Base-by-base conservation (phyloP, 2,329 filamentous ascomycete species). In the Colletotrichum eremochloae region DNA sequence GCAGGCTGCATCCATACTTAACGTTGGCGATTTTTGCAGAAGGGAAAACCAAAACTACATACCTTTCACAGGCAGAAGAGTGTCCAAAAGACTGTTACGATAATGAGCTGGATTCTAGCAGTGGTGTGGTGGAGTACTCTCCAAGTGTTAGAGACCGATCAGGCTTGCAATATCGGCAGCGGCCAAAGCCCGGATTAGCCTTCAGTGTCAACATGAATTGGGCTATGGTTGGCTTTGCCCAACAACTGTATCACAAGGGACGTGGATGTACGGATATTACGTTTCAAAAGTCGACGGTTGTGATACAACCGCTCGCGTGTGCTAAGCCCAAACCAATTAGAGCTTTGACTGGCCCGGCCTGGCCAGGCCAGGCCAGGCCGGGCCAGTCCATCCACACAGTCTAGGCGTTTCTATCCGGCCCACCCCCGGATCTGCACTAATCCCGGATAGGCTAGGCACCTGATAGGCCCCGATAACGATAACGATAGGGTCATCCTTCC, bases 351-450 rank as follows among this genome's bases (percentile, higher is more conserved):
- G 66, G 57, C 50, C 40, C 50, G 66, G 24, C 24, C 24, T 24
- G 24, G 50, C 44, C 66, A 69, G 18, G 18, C 42, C 42, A 8
- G 15, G 18, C 44, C 66, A 63, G 44, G 20, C 44, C 44, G 20
- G 20, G 20, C 44, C 60, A 69, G 61, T 48, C 70, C 66, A 72
- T 60, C 48, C 38, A 29, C 42, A 72, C 42, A 72, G 70, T 69
- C 70, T 60, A 72, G 70, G 70, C 70, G 55, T 61, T 68, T 69
- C 70, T 56, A 38, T 57, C 66, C 55, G 70, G 66, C 29, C 70
- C 70, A 72, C 70, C 70, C 70, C 70, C 70, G 70, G 70, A 72
- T 72, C 70, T 72, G 70, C 70, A 72, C 67, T 65, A 70, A 33
- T 44, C 46, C 33, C 3, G 6, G 29, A 55, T 55, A 14, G 55